These are phyloP conservation scores for Rhododendron simsii DNA, from an alignment of 148 eudicot species.

Conservation along the genomic window DNA sequence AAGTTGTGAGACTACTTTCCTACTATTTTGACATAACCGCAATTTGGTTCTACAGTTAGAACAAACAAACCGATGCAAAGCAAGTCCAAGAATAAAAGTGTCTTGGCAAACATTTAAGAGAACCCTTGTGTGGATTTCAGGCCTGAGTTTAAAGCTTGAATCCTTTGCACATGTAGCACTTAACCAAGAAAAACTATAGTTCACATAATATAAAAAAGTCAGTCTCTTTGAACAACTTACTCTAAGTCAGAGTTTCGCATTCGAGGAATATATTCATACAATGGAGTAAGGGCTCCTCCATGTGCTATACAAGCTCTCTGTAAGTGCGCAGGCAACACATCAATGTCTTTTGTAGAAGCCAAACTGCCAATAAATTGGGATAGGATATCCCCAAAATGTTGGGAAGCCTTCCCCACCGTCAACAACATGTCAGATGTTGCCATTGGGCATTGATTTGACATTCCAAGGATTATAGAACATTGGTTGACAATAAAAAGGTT, in stretches of 20 bases:
- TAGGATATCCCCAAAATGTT: constrained; percentile 92
- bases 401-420: constrained; percentile 68
- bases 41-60: not conserved
- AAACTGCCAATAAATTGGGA: constrained; percentile 67
- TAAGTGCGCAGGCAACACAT: constrained; percentile 57
- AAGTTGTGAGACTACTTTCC: not conserved
- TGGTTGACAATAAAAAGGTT: not conserved
- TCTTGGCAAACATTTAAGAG: not conserved
- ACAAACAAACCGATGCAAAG: not conserved
- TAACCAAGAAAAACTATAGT: not conserved
- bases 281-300: constrained; percentile 65
- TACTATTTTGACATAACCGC: not conserved
- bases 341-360: constrained; percentile 51
- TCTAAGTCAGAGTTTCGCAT: constrained; percentile 70
- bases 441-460: constrained; percentile 5
- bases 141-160: not conserved
- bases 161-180: not conserved
- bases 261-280: constrained; percentile 83
- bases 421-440: constrained; percentile 6
- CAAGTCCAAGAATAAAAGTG: not conserved
- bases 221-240: constrained; percentile 45
- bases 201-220: not conserved
- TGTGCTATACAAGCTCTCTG: constrained; percentile 84
- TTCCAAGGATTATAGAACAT: not conserved
- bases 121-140: not conserved